phyloP scores from a whole-genome alignment of 148 eudicot genomes.

The Pharnaceum exiguum region DNA sequence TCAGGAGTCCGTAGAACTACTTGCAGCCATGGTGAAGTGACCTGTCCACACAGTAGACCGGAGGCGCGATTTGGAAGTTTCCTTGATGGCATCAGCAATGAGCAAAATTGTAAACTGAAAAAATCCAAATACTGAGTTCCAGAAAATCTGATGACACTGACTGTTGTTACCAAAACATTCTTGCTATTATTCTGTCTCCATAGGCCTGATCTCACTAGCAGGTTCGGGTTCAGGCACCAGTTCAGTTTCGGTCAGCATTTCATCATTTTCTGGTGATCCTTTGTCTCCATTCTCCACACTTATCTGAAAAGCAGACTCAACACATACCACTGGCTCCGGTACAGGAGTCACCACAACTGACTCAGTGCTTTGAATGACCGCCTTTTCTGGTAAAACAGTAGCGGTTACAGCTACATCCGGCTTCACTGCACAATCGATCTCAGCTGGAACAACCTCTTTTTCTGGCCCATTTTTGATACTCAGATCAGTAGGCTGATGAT shows the following conservation, averaged over 20 bases:
- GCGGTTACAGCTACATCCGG: background rate
- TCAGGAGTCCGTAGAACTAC: too few species aligned
- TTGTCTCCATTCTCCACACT: slow-evolving; percentile 17
- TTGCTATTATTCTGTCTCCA: slow-evolving; percentile 12
- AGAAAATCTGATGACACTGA: too few species aligned
- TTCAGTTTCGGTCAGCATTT: background rate
- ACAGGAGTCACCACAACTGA: background rate
- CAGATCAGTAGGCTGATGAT: slow-evolving; percentile 1
- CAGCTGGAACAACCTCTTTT: background rate
- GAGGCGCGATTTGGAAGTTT: too few species aligned
- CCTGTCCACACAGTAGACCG: too few species aligned
- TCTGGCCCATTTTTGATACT: background rate
- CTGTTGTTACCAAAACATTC: too few species aligned
- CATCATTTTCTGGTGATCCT: too few species aligned
- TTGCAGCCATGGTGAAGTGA: too few species aligned
- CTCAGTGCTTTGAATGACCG: background rate
- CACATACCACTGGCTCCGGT: background rate
- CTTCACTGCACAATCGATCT: background rate
- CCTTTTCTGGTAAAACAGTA: background rate
- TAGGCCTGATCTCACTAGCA: slow-evolving; percentile 10
- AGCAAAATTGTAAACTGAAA: too few species aligned
- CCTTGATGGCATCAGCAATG: background rate
- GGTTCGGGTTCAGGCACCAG: slow-evolving; percentile 5
- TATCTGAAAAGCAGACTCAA: slow-evolving; percentile 10
- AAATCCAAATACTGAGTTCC: too few species aligned